Conservation (phyloP, 2,329 filamentous ascomycete species). For the Sporothrix pallida region DNA sequence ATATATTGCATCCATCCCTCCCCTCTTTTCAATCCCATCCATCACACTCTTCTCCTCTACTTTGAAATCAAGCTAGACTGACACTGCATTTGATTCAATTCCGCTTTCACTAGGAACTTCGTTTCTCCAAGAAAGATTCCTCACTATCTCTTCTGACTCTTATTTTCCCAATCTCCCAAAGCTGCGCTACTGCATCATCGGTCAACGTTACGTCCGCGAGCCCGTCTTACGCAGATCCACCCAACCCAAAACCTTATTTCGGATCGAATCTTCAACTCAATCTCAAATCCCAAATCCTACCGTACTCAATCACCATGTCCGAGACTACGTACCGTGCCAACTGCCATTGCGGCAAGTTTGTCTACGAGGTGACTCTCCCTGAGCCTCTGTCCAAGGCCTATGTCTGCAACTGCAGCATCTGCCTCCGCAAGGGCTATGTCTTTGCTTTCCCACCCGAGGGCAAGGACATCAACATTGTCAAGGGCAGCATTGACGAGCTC, state of each 20-base stretch:
- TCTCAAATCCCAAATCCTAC: background rate
- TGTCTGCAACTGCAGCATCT: slow-evolving; percentile 72
- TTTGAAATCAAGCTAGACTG: slow-evolving; percentile 21
- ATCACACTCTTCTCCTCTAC: background rate
- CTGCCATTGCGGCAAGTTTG: slow-evolving; percentile 62
- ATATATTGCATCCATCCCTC: slow-evolving; percentile 1
- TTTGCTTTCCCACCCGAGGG: slow-evolving; percentile 46
- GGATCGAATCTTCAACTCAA: background rate
- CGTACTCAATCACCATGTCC: slow-evolving; percentile 33
- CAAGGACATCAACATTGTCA: slow-evolving; percentile 52
- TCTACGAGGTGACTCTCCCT: slow-evolving; percentile 59
- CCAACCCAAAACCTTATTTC: too few relatives aligned
- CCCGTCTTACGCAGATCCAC: background rate
- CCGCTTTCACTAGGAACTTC: background rate
- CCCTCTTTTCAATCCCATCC: background rate
- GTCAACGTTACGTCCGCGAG: background rate
- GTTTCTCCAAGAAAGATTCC: background rate
- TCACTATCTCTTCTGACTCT: background rate
- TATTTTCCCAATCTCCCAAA: background rate
- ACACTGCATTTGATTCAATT: background rate
- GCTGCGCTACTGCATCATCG: background rate
- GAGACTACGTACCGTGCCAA: slow-evolving; percentile 57
- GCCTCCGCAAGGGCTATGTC: slow-evolving; percentile 56
- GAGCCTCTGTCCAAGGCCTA: slow-evolving; percentile 59
- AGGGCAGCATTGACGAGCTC: slow-evolving; percentile 52